Evolutionary conservation across 2,329 filamentous ascomycete species (phyloP).

Genomic region (Penicillium corylophilum): DNA sequence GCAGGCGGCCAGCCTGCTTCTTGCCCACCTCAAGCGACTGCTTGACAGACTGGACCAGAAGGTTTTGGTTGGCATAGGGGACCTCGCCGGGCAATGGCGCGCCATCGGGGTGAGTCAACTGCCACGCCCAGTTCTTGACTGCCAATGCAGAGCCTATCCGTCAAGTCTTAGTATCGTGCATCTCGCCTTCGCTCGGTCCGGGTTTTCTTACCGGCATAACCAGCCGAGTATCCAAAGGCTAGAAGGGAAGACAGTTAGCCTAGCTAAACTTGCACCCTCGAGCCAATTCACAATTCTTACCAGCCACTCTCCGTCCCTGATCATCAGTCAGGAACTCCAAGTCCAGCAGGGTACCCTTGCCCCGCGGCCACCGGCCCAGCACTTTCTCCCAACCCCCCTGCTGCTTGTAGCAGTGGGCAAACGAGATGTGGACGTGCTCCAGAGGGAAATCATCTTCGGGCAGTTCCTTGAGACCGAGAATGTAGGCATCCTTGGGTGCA

Average conservation of each 20-base stretch:
- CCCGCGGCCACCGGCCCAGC: conserved; percentile 74
- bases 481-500: conserved; percentile 66
- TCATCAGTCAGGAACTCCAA: conserved; percentile 82
- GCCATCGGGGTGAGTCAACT: conserved; percentile 67
- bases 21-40: conserved; percentile 65
- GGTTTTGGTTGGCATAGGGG: conserved; percentile 65
- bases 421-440: conserved; percentile 70
- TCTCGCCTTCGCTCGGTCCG: too few species aligned
- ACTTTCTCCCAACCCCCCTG: conserved; percentile 78
- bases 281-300: too few species aligned
- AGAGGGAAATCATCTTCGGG: conserved; percentile 68
- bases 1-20: conserved; percentile 65
- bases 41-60: conserved; percentile 72
- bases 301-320: conserved; percentile 57
- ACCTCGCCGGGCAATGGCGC: conserved; percentile 63
- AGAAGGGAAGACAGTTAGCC: too few species aligned
- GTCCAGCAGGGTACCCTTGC: conserved; percentile 75
- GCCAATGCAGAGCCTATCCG: conserved; percentile 74
- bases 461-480: conserved; percentile 76
- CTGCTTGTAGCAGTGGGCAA: conserved; percentile 73
- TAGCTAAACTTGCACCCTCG: too few species aligned
- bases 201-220: conserved; percentile 71
- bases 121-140: conserved; percentile 79
- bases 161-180: too few species aligned
- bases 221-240: conserved; percentile 66